Percentiles rank a stretch among this genome's conserved stretches.
These are phyloP conservation scores for Aspergillus sparsus DNA, from an alignment of 495 filamentous ascomycete species.

Conservation along the genomic window DNA sequence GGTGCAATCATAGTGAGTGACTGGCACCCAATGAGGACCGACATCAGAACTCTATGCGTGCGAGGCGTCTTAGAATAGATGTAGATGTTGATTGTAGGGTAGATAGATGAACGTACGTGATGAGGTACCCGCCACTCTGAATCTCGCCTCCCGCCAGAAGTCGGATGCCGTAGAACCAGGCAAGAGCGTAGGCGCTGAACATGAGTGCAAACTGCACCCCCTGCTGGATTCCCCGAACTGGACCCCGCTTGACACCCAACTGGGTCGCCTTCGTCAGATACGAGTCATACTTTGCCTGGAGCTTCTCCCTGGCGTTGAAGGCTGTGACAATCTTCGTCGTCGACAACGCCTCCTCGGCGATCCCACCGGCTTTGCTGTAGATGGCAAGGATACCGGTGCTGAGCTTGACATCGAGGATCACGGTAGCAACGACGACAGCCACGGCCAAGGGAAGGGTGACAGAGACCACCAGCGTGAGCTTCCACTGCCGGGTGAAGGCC, in stretches of 20 bases:
- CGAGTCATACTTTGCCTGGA: not conserved
- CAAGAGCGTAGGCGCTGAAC: constrained; percentile 21
- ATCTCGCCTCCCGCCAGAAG: constrained; percentile 76
- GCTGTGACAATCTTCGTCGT: not conserved
- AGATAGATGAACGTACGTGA: not conserved
- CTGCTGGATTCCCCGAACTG: not conserved
- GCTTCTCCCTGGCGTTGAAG: not conserved
- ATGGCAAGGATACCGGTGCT: not conserved
- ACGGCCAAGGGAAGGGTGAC: not conserved
- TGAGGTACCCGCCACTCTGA: constrained; percentile 63
- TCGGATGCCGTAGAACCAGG: constrained; percentile 28
- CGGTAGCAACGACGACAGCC: not conserved
- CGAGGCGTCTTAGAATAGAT: too few species aligned
- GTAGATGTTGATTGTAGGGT: not conserved
- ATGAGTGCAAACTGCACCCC: constrained; percentile 14
- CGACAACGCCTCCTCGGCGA: not conserved
- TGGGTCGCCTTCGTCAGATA: not conserved
- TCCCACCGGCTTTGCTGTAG: not conserved
- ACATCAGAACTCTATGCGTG: not conserved
- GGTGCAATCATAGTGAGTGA: constrained; percentile 23
- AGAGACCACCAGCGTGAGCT: not conserved
- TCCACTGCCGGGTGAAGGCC: not conserved
- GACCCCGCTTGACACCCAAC: not conserved
- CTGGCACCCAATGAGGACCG: constrained; percentile 32
- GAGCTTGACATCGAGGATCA: not conserved